phyloP scores from a whole-genome alignment of 768 basidiomycete species.

The Rhodosporidiobolus sp. region DNA sequence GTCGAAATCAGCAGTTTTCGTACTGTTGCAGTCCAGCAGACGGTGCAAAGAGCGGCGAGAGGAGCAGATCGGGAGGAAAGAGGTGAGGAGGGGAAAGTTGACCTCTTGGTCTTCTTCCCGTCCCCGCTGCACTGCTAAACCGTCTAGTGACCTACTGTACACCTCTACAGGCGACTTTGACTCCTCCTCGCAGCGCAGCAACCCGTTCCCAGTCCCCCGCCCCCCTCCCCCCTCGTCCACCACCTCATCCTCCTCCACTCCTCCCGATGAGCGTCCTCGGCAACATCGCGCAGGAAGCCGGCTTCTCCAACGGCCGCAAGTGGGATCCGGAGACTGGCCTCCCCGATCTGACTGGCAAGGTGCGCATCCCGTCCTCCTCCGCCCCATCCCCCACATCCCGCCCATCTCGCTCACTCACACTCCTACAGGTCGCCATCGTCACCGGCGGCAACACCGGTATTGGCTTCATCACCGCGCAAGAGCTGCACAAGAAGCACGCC shows the following conservation, averaged over 20 bases:
- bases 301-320: slow-evolving; percentile 22
- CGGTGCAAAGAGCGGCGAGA: too few relatives aligned
- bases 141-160: too few relatives aligned
- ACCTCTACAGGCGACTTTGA: too few relatives aligned
- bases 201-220: background rate
- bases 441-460: slow-evolving; percentile 39
- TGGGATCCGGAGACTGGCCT: slow-evolving; percentile 15
- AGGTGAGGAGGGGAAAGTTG: too few relatives aligned
- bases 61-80: too few relatives aligned
- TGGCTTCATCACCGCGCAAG: slow-evolving; percentile 19
- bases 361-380: background rate
- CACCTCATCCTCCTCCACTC: background rate
- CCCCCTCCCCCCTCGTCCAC: background rate
- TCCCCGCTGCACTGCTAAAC: too few relatives aligned
- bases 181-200: too few relatives aligned
- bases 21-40: too few relatives aligned
- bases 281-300: background rate
- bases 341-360: slow-evolving; percentile 35
- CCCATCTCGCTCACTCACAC: background rate
- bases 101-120: too few relatives aligned
- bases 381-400: too few relatives aligned
- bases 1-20: too few relatives aligned
- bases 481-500: slow-evolving; percentile 29
- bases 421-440: slow-evolving; percentile 30
- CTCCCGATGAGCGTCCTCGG: background rate